Evolutionary conservation across 768 basidiomycete species (phyloP).

Genomic region (Suillus americanus): DNA sequence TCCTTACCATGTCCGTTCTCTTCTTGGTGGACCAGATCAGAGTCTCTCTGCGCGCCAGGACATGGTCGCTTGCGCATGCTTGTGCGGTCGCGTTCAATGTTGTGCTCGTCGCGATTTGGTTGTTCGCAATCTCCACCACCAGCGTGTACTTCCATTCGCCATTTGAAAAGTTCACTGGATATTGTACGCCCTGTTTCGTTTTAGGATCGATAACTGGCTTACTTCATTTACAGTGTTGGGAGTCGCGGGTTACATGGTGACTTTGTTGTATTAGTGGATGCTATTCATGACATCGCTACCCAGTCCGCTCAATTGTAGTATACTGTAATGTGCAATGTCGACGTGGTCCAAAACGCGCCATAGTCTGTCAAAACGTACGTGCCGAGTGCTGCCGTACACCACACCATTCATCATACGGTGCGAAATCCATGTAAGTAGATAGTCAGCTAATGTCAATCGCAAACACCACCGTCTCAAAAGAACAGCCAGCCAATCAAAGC

Average conservation of each 20-base stretch:
- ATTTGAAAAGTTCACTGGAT: conserved; percentile 83
- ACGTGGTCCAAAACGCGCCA: background rate
- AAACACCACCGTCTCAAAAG: conserved; percentile 17
- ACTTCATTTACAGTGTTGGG: conserved; percentile 36
- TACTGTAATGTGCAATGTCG: background rate
- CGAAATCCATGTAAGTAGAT: background rate
- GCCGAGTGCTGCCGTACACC: background rate
- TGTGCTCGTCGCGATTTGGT: conserved; percentile 58
- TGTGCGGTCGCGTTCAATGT: conserved; percentile 47
- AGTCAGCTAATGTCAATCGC: background rate
- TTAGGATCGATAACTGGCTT: background rate
- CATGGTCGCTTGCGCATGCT: conserved; percentile 46
- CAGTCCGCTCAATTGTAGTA: background rate
- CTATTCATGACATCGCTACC: background rate
- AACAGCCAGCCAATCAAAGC: conserved; percentile 28
- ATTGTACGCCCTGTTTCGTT: conserved; percentile 50
- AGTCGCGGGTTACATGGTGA: conserved; percentile 34
- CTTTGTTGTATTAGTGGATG: conserved; percentile 18
- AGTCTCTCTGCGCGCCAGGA: conserved; percentile 43
- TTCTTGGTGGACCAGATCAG: conserved; percentile 79
- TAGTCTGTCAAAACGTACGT: background rate
- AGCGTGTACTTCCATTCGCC: conserved; percentile 91
- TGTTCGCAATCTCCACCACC: conserved; percentile 77
- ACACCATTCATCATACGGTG: background rate
- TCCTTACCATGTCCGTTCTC: conserved; percentile 75